Evolutionary conservation across 768 basidiomycete species (phyloP).

Genomic region (Tricholoma matsutake): DNA sequence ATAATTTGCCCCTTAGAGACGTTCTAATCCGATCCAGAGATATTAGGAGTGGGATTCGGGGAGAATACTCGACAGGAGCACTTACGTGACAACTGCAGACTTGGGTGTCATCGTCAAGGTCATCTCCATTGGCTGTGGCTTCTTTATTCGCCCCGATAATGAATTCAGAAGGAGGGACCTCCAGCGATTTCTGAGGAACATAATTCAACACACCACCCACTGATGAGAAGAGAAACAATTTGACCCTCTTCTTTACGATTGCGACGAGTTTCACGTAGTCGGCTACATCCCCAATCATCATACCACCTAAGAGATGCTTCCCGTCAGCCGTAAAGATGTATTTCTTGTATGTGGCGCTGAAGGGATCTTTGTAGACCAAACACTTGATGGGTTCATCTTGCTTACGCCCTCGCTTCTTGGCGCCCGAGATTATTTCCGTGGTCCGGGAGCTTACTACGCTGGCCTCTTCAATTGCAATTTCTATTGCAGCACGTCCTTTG

Average conservation of each 20-base stretch:
- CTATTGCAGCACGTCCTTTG: conserved; percentile 14
- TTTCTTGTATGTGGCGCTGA: conserved; percentile 71
- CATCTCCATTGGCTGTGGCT: conserved; percentile 56
- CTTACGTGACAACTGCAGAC: conserved; percentile 62
- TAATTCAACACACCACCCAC: neutral
- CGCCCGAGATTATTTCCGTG: neutral
- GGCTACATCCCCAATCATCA: conserved; percentile 75
- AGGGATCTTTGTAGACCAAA: conserved; percentile 69
- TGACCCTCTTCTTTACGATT: conserved; percentile 60
- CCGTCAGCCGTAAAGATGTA: conserved; percentile 73
- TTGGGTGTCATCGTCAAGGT: conserved; percentile 69
- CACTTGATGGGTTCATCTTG: conserved; percentile 46
- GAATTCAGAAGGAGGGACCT: conserved; percentile 62
- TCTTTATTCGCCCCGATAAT: conserved; percentile 53
- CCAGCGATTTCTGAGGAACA: conserved; percentile 52
- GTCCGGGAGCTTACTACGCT: neutral
- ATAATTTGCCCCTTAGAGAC: conserved; percentile 58
- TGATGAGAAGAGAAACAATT: neutral
- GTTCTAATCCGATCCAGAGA: conserved; percentile 34
- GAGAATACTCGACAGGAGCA: neutral
- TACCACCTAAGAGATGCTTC: conserved; percentile 68
- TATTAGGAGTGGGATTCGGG: neutral
- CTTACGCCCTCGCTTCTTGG: conserved; percentile 11
- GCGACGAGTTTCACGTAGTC: conserved; percentile 70
- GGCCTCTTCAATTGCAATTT: conserved; percentile 11